Evolutionary conservation across 2,329 filamentous ascomycete species (phyloP), one percentile per base, ranked within the genome.

Genomic region (Epichloe brachyelytri): DNA sequence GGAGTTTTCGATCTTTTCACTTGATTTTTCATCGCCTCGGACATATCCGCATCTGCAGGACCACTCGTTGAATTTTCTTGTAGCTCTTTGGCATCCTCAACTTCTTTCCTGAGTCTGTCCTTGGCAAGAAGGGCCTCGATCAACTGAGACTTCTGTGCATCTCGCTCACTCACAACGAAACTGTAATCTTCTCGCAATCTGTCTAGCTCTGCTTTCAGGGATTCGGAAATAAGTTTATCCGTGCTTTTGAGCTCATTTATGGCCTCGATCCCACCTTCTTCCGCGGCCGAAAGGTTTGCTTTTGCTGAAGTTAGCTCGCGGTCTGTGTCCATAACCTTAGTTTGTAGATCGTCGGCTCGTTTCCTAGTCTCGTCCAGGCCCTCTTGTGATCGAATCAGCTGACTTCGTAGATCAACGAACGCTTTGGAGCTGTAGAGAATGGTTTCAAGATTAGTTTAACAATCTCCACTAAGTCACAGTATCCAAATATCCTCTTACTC

Each of bases 91-190:
- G 64, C 63, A 47, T 72, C 70, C 55, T 78, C 76, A 37, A 73
- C 65, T 52, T 78, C 71, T 62, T 77, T 77, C 50, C 76, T 73
- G 50, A 81, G 68, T 62, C 76, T 75, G 54, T 83, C 79, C 62
- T 82, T 82, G 55, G 75, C 73, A 44, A 83, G 69, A 17, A 83
- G 69, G 43, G 77, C 75, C 40, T 79, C 72, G 56, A 83, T 72
- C 22, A 83, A 71, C 60, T 83, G 79, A 45, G 73, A 72, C 64
- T 80, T 78, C 59, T 79, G 73, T 54, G 75, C 70, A 49, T 82
- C 77, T 47, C 72, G 69, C 61, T 82, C 78, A 50, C 71, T 67
- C 53, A 67, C 69, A 47, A 75, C 64, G 50, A 69, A 64, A 51
- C 71, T 72, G 55, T 74, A 68, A 57, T 78, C 75, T 53, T 68